Conservation (phyloP, 192 early-diverging fungal species). For the Gaertneriomyces semiglobifer region DNA sequence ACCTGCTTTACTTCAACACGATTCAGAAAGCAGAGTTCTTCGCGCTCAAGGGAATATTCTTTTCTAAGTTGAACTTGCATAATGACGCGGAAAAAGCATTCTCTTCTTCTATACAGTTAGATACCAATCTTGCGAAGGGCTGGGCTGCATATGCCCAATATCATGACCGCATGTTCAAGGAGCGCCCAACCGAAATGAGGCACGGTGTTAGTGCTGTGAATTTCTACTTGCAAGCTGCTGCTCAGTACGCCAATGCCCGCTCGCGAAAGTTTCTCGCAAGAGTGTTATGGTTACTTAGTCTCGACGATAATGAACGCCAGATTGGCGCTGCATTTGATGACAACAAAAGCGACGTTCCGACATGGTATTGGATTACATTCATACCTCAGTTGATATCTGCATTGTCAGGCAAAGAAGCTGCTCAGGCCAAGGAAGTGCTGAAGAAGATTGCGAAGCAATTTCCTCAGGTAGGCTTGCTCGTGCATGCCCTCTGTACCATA, state of each 20-base stretch:
- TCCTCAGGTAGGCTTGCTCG: slow-evolving; percentile 63
- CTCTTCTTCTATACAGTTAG: slow-evolving; percentile 85
- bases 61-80: slow-evolving; percentile 79
- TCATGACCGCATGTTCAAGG: slow-evolving; percentile 87
- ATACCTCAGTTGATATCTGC: slow-evolving; percentile 90
- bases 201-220: slow-evolving; percentile 87
- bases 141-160: slow-evolving; percentile 98
- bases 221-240: slow-evolving; percentile 93
- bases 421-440: slow-evolving; percentile 72
- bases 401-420: slow-evolving; percentile 74
- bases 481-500: slow-evolving; percentile 5
- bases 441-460: slow-evolving; percentile 92
- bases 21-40: slow-evolving; percentile 98
- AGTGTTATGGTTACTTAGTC: slow-evolving; percentile 86
- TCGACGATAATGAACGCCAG: slow-evolving; percentile 71
- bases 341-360: slow-evolving; percentile 86
- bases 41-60: slow-evolving; percentile 92
- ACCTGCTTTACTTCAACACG: slow-evolving; percentile 88
- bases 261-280: slow-evolving; percentile 88
- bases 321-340: slow-evolving; percentile 79
- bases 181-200: slow-evolving; percentile 74
- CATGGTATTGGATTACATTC: slow-evolving; percentile 99
- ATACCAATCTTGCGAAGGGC: slow-evolving; percentile 82
- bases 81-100: slow-evolving; percentile 88
- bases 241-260: slow-evolving; percentile 78